Base-by-base conservation (phyloP, 441 rosid species). In the Aleurites moluccanus region DNA sequence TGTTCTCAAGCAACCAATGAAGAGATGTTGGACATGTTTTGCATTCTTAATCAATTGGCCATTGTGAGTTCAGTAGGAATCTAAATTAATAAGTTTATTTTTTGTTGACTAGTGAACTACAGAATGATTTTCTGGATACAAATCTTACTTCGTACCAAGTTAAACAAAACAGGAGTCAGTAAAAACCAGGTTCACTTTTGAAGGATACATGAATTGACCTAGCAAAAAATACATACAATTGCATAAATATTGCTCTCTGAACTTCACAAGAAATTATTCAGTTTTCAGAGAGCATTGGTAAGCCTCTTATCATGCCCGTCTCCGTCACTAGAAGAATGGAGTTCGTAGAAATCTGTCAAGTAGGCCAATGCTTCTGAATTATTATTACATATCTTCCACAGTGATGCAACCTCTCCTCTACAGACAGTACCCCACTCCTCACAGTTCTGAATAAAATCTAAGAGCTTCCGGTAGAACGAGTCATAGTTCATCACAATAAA, bases 401-500 rank as follows among this genome's bases (percentile, higher is more conserved):
- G 65, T 1, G 92, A 85, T 74, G 86, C 80, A 70, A 91, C 89
- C 79, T 94, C 97, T 69, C 94, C 95, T 83, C 81, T 79, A 21
- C 86, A 85, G 76, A 92, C 85, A 13, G 91, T 87, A 67, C 98
- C 98, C 92, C 86, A 88, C 27, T 73, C 64, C 87, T 88, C 92
- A 45, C 97, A 94, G 70, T 76, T 83, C 55, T 80, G 83, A 18
- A 94, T 87, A 75, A 94, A 92, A 64, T 91, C 94, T 16, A 94
- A 75, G 71, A 94, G 85, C 81, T 94, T 94, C 11, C 79, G 61
- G 73, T 92, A 94, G 82, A 83, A 92, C 18, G 94, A 87, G 75
- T 90, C 88, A n/a, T 91, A 94, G 79, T 94, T 94, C 97, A 94
- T 89, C 81, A 94, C 84, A 20, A 90, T 80, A 80, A 94, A 92